These are phyloP conservation scores for Hansenula sp. DNA, from an alignment of 1,139 yeast species.

Conservation along the genomic window DNA sequence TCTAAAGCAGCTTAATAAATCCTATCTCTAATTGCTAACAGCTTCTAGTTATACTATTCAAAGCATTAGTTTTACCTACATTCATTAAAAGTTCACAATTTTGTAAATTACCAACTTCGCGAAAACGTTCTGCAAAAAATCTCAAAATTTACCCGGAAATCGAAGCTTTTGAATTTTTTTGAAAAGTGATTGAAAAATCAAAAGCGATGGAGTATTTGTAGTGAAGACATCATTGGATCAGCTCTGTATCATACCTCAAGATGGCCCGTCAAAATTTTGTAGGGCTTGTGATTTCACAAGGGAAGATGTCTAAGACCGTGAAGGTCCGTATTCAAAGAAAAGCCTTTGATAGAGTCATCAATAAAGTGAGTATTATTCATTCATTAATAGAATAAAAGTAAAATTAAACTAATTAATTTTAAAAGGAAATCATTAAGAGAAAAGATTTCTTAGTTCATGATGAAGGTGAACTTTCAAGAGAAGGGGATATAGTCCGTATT, in stretches of 20 bases:
- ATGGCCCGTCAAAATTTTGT: constrained; percentile 91
- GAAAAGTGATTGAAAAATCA: neutral
- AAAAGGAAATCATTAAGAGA: constrained; percentile 60
- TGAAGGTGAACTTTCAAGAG: constrained; percentile 86
- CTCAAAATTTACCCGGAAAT: neutral
- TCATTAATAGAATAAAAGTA: neutral
- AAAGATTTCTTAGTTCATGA: constrained; percentile 91
- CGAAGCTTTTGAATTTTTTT: neutral
- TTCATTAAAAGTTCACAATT: no score
- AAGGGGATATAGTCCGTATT: constrained; percentile 93
- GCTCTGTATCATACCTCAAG: no score
- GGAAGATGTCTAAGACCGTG: constrained; percentile 93
- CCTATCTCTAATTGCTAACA: no score
- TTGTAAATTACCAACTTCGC: neutral
- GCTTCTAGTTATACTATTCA: no score
- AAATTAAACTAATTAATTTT: neutral
- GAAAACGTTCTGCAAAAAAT: neutral
- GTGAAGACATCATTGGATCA: no score
- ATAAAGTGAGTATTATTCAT: constrained; percentile 35
- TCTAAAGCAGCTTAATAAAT: no score
- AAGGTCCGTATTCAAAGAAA: constrained; percentile 83
- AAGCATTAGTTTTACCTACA: no score
- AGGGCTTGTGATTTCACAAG: constrained; percentile 93
- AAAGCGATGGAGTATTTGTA: neutral
- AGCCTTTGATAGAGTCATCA: constrained; percentile 62